A percentile compares a stretch with the other conserved stretches of the same genome.
phyloP scores from a whole-genome alignment of 306 rosid genomes.

The Bauhinia variegata region DNA sequence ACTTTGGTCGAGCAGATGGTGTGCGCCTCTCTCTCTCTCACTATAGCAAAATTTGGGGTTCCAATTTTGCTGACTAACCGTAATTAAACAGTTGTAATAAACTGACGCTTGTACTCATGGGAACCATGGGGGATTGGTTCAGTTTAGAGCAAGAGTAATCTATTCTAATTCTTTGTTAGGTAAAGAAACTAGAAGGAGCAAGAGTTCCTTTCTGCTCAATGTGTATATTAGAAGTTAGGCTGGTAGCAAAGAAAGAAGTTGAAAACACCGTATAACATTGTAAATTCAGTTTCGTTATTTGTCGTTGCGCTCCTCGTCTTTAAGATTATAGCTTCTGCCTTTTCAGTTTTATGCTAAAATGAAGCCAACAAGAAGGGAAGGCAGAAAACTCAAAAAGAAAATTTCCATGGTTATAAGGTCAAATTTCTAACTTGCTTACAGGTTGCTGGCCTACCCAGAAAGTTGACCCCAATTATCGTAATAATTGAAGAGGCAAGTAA shows the following conservation, averaged over 20 bases:
- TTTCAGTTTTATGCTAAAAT: not conserved
- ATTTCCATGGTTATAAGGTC: not conserved
- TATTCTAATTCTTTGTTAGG: conserved; percentile 33
- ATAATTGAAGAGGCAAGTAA: not conserved
- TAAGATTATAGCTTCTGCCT: not conserved
- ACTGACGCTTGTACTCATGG: not conserved
- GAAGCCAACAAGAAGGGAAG: not conserved
- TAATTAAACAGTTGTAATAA: not conserved
- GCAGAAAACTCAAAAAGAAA: too few relatives aligned
- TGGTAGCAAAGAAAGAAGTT: conserved; percentile 31
- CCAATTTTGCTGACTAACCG: conserved; percentile 18
- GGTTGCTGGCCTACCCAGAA: conserved; percentile 8
- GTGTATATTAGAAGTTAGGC: conserved; percentile 37
- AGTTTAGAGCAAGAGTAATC: conserved; percentile 16
- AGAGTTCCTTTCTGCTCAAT: conserved; percentile 26
- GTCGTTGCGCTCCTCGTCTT: not conserved
- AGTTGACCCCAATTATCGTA: not conserved
- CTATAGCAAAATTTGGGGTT: conserved; percentile 8
- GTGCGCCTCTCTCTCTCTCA: not conserved
- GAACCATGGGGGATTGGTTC: not conserved
- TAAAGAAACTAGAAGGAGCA: conserved; percentile 23
- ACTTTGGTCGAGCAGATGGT: not conserved
- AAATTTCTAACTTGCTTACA: not conserved
- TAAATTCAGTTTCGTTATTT: conserved; percentile 8
- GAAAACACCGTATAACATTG: conserved; percentile 4